Base-by-base conservation (phyloP, 768 basidiomycete species). In the Lyophyllum shimeji region DNA sequence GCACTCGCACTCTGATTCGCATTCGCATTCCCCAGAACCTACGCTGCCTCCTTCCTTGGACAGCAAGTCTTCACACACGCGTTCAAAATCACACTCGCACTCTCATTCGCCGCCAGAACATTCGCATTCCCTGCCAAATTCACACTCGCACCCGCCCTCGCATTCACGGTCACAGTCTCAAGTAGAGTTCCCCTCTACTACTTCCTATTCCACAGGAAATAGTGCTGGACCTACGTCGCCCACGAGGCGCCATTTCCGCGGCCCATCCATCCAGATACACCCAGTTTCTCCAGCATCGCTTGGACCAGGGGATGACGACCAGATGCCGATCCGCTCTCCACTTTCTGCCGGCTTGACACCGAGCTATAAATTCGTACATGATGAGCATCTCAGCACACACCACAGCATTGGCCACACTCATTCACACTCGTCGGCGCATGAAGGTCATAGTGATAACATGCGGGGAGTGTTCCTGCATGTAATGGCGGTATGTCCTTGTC, bases 401-500 rank as follows among this genome's bases (percentile, higher is more conserved):
- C 79, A 81, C 57, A 70, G 83, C 20, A 58, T 68, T 20, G 68
- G 65, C 24, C 76, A 76, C 52, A 63, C 67, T 13, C 83, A 86
- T 67, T 69, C 72, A 2, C 85, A 82, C 63, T 69, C 71, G 40
- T 78, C 78, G 27, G 71, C 75, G 11, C 89, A 87, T 62, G 89
- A 94, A 69, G 89, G 91, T 0, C 94, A 96, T 65, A 93, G 91
- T 71, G 93, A 98, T 70, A 99, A 99, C 69, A 99, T 99, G 97
- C 89, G 95, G 31, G 97, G 97, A 17, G 95, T 99, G 63, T 99
- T 99, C 69, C 73, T 98, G 53, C 96, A 99, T 67, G 96, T 99
- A 46, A 88, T 97, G 87, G 95, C 95, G 55, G 91, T 92, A 73
- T 61, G 85, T 70, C n/a, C n/a, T n/a, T 12, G 17, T 7, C 11